Conservation (phyloP, 345 rosid genomes). For the Cardamine resedifolia region DNA sequence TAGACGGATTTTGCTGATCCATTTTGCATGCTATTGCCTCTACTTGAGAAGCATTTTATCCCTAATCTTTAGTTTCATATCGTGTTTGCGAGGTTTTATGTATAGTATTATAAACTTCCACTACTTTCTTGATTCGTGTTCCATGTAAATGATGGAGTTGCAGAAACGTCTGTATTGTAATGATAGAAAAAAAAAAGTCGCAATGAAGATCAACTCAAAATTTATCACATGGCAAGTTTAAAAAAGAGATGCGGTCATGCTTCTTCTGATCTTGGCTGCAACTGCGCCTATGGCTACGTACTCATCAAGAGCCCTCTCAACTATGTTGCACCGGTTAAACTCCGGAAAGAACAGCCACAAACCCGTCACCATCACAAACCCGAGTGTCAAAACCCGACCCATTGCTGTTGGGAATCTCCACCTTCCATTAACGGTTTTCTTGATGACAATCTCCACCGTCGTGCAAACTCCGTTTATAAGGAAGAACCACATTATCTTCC, state of each 20-base stretch:
- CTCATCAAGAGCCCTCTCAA: constrained; percentile 48
- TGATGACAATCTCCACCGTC: constrained; percentile 40
- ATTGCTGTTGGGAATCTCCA: constrained; percentile 35
- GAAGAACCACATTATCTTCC: constrained; percentile 59
- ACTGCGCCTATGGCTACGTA: constrained; percentile 38
- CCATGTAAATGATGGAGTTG: too few relatives aligned
- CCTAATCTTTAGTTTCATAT: constrained; percentile 3
- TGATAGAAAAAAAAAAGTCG: too few relatives aligned
- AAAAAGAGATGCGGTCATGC: not conserved
- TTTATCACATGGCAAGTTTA: not conserved
- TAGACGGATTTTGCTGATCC: constrained; percentile 10
- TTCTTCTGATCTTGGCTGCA: not conserved
- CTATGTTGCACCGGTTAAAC: constrained; percentile 16
- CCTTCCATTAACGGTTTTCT: constrained; percentile 30
- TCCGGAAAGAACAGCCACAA: constrained; percentile 53
- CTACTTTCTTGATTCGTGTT: not conserved
- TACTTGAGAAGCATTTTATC: too few relatives aligned
- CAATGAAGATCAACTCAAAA: not conserved
- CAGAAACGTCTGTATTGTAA: too few relatives aligned
- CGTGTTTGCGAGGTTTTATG: not conserved
- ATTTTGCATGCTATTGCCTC: constrained; percentile 15
- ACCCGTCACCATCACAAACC: constrained; percentile 40
- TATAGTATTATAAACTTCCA: constrained; percentile 23
- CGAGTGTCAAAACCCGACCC: constrained; percentile 41
- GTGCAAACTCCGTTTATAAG: constrained; percentile 54